Evolutionary conservation across 2,329 filamentous ascomycete species (phyloP).

Genomic region (Neofusicoccum umdonicola): DNA sequence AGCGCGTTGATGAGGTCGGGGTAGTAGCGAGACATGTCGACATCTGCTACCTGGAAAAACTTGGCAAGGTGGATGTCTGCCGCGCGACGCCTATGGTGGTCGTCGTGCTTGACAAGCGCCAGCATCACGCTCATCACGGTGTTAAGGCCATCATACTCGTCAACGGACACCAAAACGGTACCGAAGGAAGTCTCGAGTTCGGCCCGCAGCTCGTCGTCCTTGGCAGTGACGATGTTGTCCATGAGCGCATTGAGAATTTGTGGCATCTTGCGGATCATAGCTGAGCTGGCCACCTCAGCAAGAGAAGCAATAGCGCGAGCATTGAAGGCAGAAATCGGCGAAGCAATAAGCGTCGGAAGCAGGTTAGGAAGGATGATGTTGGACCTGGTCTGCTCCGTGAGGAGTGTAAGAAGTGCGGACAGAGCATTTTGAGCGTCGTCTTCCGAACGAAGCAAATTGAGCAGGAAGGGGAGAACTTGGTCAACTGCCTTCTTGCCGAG

Average conservation of each 20-base stretch:
- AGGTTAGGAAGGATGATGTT: constrained; percentile 97
- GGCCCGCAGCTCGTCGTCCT: constrained; percentile 68
- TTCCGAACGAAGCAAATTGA: constrained; percentile 83
- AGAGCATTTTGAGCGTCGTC: constrained; percentile 88
- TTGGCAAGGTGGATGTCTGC: constrained; percentile 77
- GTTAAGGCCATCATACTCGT: constrained; percentile 94
- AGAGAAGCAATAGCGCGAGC: constrained; percentile 90
- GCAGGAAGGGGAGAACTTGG: constrained; percentile 87
- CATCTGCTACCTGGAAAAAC: constrained; percentile 76
- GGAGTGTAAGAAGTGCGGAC: constrained; percentile 84
- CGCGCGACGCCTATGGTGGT: constrained; percentile 77
- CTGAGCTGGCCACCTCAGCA: constrained; percentile 82
- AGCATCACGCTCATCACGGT: constrained; percentile 93
- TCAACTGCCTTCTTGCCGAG: constrained; percentile 93
- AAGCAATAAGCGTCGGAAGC: constrained; percentile 85
- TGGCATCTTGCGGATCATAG: constrained; percentile 87
- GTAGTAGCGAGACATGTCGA: constrained; percentile 95
- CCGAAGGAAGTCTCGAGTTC: constrained; percentile 84
- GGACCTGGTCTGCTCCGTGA: constrained; percentile 88
- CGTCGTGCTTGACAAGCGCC: constrained; percentile 83
- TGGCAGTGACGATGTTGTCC: constrained; percentile 80
- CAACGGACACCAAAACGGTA: constrained; percentile 84
- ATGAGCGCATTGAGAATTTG: constrained; percentile 90
- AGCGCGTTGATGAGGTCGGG: constrained; percentile 90
- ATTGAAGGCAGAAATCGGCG: constrained; percentile 92